A percentile compares a stretch with the other conserved stretches of the same genome.
These are phyloP conservation scores for Catunica adiposa DNA, from an alignment of 2,329 filamentous ascomycete species.

Conservation along the genomic window DNA sequence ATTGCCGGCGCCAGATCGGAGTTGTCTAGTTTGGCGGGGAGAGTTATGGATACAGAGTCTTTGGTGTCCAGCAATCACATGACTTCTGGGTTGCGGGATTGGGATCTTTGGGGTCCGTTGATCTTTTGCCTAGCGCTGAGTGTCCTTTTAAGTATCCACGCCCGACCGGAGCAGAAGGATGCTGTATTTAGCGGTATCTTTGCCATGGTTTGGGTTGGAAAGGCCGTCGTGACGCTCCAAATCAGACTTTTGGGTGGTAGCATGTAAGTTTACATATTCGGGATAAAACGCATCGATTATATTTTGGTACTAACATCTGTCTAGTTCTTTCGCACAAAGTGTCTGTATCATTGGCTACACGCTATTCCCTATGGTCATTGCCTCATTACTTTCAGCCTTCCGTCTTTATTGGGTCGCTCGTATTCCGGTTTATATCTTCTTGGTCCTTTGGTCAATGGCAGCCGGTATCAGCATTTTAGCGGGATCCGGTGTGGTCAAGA, in stretches of 20 bases:
- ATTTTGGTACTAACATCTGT: slow-evolving; percentile 2
- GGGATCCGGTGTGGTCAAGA: slow-evolving; percentile 88
- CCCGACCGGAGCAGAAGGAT: slow-evolving; percentile 64
- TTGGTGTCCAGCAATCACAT: slow-evolving; percentile 49
- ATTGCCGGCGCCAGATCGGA: slow-evolving; percentile 44
- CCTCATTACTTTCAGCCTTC: slow-evolving; percentile 72
- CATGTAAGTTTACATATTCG: slow-evolving; percentile 53
- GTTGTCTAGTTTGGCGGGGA: slow-evolving; percentile 41
- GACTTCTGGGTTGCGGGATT: slow-evolving; percentile 82
- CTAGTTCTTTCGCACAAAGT: slow-evolving; percentile 90
- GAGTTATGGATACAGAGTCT: slow-evolving; percentile 47
- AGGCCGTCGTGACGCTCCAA: slow-evolving; percentile 92
- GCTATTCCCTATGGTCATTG: slow-evolving; percentile 89
- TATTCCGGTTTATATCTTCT: slow-evolving; percentile 76
- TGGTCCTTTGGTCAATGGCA: slow-evolving; percentile 84
- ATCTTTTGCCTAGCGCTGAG: slow-evolving; percentile 85
- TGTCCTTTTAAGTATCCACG: slow-evolving; percentile 71
- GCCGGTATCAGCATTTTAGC: slow-evolving; percentile 92
- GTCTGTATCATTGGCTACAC: slow-evolving; percentile 98
- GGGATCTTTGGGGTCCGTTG: slow-evolving; percentile 95
- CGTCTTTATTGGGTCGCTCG: slow-evolving; percentile 62
- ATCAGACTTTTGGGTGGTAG: slow-evolving; percentile 92
- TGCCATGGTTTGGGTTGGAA: slow-evolving; percentile 89
- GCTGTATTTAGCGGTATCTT: slow-evolving; percentile 92
- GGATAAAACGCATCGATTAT: neutral